Evolutionary conservation across 2,329 filamentous ascomycete species (phyloP), one percentile per base, ranked within the genome.

Genomic region (Fusarium tjaetaba): DNA sequence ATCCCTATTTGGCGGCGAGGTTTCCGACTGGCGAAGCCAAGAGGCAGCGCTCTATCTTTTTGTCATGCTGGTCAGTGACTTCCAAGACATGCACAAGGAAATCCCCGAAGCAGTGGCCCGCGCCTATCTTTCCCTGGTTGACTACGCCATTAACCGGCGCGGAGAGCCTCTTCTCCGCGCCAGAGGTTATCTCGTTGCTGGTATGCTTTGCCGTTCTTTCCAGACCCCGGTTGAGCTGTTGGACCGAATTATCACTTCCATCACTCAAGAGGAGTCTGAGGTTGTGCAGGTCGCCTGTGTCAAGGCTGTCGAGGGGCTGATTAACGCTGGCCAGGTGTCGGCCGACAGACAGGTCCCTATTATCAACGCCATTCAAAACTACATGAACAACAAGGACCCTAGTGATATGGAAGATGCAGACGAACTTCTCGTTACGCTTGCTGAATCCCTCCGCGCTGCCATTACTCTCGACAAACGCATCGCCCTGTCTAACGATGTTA

Each of bases 231-330:
- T 88, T 20, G 88, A 86, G 11, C 88, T 96, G 65, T 86, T 95
- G 74, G 91, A 95, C 76, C 89, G 88, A 39, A 92, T 93, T 4
- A 88, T 98, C 59, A 89, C 92, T 57, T 91, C 92, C 13, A 93
- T 97, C 73, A 90, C 90, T 15, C 86, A 86, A 41, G 95, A 97
- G 73, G 86, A 91, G 26, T 93, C 94, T 0, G 95, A 98, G 80
- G 91, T 98, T 41, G 96, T 98, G 48, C 94, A 96, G 81, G 95
- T 97, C 24, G 92, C 96, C 26, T 97, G 94, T 78, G 93, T 98
- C 77, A 95, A 96, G 80, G 92, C 94, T 4, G 84, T 97, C 41
- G 94, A 98, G 78, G 88, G 88, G 22, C 88, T 91, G 65, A 86
- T 91, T 58, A 86, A 83, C 68, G 86, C 87, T 81, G 80, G 88